A percentile compares a stretch with the other conserved stretches of the same genome.
phyloP scores from a whole-genome alignment of 1,139 yeast species.

The Suzukiozyma palmioleophila region DNA sequence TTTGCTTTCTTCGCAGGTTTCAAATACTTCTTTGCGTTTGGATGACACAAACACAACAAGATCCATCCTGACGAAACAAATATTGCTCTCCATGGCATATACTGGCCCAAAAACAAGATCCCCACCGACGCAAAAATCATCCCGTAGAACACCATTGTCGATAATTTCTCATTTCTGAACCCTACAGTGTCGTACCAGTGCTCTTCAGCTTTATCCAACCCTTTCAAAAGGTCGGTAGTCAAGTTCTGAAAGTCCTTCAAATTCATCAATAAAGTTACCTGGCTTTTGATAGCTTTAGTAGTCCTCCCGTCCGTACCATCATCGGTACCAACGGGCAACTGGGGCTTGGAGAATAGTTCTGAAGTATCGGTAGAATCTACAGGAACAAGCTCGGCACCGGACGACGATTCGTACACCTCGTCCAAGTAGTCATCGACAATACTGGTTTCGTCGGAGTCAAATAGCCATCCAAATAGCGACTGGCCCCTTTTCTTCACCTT shows the following conservation, averaged over 20 bases:
- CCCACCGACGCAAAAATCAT: slow-evolving; percentile 30
- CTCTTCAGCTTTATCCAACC: slow-evolving; percentile 50
- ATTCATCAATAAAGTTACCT: slow-evolving; percentile 45
- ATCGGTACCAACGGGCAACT: slow-evolving; percentile 2
- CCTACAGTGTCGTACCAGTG: slow-evolving; percentile 64
- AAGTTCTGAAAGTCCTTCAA: slow-evolving; percentile 62
- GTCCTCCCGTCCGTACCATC: not conserved
- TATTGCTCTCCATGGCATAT: slow-evolving; percentile 62
- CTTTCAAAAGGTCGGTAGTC: slow-evolving; percentile 51
- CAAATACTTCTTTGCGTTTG: slow-evolving; percentile 40
- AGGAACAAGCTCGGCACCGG: slow-evolving; percentile 6
- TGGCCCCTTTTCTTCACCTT: slow-evolving; percentile 52
- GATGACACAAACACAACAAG: slow-evolving; percentile 48
- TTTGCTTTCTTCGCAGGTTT: slow-evolving; percentile 12
- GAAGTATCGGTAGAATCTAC: slow-evolving; percentile 3
- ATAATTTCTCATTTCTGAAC: slow-evolving; percentile 63
- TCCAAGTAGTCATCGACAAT: slow-evolving; percentile 27
- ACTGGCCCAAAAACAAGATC: slow-evolving; percentile 53
- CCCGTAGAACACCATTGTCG: slow-evolving; percentile 51
- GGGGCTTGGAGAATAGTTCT: slow-evolving; percentile 3
- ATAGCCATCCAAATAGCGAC: slow-evolving; percentile 47
- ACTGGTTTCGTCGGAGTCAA: slow-evolving; percentile 38
- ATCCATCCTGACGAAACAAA: slow-evolving; percentile 58
- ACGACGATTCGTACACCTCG: slow-evolving; percentile 8
- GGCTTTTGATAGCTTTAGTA: slow-evolving; percentile 15